phyloP scores from a whole-genome alignment of 176 grass and related monocot species.

The Phyllostachys edulis region DNA sequence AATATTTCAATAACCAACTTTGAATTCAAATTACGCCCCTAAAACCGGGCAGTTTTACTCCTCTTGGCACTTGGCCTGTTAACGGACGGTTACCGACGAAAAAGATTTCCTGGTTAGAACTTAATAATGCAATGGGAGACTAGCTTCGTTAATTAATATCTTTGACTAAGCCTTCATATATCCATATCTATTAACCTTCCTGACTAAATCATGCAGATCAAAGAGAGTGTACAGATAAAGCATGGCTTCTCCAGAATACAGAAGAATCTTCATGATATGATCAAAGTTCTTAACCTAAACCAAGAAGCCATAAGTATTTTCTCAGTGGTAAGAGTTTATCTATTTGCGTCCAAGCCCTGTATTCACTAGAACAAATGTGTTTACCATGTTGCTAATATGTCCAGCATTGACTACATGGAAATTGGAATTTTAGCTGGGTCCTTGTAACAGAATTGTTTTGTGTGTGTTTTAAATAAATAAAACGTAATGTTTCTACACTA shows the following conservation, averaged over 20 bases:
- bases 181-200: constrained; percentile 8
- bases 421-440: not conserved
- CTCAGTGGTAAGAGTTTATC: constrained; percentile 43
- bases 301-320: constrained; percentile 39
- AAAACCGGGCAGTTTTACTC: no score
- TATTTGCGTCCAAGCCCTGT: not conserved
- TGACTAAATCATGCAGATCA: constrained; percentile 48
- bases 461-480: constrained; percentile 8
- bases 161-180: not conserved
- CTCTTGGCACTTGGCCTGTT: no score
- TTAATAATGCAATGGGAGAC: not conserved
- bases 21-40: no score
- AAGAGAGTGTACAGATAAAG: constrained; percentile 62
- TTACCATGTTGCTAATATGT: not conserved
- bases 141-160: not conserved
- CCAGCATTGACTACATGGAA: not conserved
- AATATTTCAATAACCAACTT: no score
- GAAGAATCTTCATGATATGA: constrained; percentile 70
- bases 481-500: not conserved
- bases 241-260: constrained; percentile 51
- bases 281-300: constrained; percentile 60
- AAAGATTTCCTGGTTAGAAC: not conserved
- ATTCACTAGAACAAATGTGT: not conserved
- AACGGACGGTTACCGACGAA: no score
- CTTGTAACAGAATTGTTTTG: not conserved